phyloP scores from a whole-genome alignment of 768 basidiomycete genomes.

The Leccinum barrowsii region DNA sequence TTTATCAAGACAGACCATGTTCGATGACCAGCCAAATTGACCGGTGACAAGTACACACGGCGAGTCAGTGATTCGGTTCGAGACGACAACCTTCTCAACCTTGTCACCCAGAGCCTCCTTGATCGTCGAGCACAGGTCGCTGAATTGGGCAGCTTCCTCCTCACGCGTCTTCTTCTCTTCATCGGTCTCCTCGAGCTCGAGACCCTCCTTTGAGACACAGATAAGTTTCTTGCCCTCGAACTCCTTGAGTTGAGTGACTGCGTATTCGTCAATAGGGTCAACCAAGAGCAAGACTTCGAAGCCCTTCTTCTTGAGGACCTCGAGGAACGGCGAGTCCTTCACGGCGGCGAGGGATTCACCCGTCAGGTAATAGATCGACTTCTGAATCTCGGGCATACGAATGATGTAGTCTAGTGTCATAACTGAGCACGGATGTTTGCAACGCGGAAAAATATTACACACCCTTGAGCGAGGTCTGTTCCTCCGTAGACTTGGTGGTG shows the following conservation, averaged over 20 bases:
- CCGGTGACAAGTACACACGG: slow-evolving; percentile 97
- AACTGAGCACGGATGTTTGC: neutral
- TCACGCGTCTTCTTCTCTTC: slow-evolving; percentile 94
- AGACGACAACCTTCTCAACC: slow-evolving; percentile 98
- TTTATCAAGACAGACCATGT: slow-evolving; percentile 65
- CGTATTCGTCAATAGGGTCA: slow-evolving; percentile 99
- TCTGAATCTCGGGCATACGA: slow-evolving; percentile 98
- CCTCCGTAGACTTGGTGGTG: slow-evolving; percentile 91
- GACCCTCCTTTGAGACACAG: slow-evolving; percentile 98
- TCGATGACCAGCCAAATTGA: slow-evolving; percentile 99
- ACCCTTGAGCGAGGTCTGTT: slow-evolving; percentile 93
- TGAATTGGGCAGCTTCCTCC: slow-evolving; percentile 77
- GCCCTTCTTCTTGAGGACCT: slow-evolving; percentile 99
- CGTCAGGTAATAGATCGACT: slow-evolving; percentile 98
- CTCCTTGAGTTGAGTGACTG: slow-evolving; percentile 97
- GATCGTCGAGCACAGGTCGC: slow-evolving; percentile 88
- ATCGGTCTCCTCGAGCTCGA: slow-evolving; percentile 98
- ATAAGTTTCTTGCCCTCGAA: slow-evolving; percentile 97
- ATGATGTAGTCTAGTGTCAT: slow-evolving; percentile 85
- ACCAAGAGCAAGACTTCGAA: slow-evolving; percentile 97
- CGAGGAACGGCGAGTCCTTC: slow-evolving; percentile 96
- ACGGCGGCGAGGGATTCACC: slow-evolving; percentile 92
- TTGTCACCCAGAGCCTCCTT: slow-evolving; percentile 99
- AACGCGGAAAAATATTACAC: slow-evolving; percentile 14
- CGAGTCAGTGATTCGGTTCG: slow-evolving; percentile 96